phyloP scores from a whole-genome alignment of 176 grass and related monocot species.

The Triticum monococcum region DNA sequence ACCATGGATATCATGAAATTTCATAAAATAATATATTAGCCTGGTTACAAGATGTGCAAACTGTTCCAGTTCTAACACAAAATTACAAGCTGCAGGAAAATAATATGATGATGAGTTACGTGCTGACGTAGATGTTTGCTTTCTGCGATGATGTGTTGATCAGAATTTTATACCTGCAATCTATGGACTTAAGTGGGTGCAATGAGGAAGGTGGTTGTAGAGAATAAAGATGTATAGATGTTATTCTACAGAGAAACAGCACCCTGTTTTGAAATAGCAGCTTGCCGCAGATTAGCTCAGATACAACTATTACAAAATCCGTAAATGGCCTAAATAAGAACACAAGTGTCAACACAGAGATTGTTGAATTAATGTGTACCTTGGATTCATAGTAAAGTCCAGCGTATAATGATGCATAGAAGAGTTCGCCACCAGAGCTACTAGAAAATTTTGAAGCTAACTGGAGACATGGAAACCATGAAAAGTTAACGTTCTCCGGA shows the following conservation, averaged over 20 bases:
- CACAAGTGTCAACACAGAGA: neutral
- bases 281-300: neutral
- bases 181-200: neutral
- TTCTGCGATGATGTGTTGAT: neutral
- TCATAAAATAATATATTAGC: neutral
- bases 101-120: neutral
- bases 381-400: slow-evolving; percentile 87
- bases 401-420: slow-evolving; percentile 82
- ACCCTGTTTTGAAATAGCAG: neutral
- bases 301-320: neutral
- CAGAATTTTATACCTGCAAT: neutral
- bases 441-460: slow-evolving; percentile 54
- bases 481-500: neutral
- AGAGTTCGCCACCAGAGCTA: slow-evolving; percentile 50
- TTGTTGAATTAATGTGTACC: slow-evolving; percentile 35
- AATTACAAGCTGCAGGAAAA: neutral
- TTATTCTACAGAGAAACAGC: neutral
- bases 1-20: neutral
- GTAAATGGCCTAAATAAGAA: neutral
- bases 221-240: neutral
- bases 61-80: neutral
- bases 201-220: neutral
- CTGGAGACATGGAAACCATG: slow-evolving; percentile 40
- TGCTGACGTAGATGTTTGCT: neutral
- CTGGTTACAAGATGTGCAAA: neutral